Conservation (phyloP, 805 yeast genomes). For the Saturnispora serradocipensis region DNA sequence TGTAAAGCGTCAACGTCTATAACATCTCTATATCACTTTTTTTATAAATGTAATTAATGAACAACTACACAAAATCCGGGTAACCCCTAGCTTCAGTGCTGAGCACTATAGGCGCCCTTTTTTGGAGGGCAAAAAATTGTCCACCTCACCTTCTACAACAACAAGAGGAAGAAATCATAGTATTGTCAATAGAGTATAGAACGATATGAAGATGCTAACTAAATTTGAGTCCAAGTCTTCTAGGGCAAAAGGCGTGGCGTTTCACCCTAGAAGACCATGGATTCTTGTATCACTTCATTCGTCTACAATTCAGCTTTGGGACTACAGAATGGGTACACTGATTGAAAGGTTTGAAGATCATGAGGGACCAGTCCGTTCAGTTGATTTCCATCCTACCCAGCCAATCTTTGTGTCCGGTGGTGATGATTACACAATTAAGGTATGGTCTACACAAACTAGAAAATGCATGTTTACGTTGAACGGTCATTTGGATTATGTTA, state of each 20-base stretch:
- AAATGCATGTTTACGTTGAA: conserved; percentile 84
- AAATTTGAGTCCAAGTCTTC: conserved; percentile 65
- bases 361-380: conserved; percentile 95
- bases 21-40: background rate
- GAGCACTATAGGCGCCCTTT: background rate
- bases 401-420: conserved; percentile 96
- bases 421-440: conserved; percentile 90
- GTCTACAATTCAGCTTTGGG: conserved; percentile 99
- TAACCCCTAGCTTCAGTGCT: background rate
- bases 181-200: background rate
- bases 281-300: conserved; percentile 91
- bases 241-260: conserved; percentile 95
- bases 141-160: background rate
- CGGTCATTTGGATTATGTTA: conserved; percentile 92
- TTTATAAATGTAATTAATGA: background rate
- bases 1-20: background rate
- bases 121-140: background rate
- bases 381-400: conserved; percentile 96
- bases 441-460: conserved; percentile 89
- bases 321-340: conserved; percentile 97
- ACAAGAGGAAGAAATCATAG: background rate
- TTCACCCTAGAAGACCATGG: conserved; percentile 97
- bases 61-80: background rate
- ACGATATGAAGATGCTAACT: conserved; percentile 45
- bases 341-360: conserved; percentile 96